Evolutionary conservation across 2,329 filamentous ascomycete species (phyloP).

Genomic region (Penicillium sp.): DNA sequence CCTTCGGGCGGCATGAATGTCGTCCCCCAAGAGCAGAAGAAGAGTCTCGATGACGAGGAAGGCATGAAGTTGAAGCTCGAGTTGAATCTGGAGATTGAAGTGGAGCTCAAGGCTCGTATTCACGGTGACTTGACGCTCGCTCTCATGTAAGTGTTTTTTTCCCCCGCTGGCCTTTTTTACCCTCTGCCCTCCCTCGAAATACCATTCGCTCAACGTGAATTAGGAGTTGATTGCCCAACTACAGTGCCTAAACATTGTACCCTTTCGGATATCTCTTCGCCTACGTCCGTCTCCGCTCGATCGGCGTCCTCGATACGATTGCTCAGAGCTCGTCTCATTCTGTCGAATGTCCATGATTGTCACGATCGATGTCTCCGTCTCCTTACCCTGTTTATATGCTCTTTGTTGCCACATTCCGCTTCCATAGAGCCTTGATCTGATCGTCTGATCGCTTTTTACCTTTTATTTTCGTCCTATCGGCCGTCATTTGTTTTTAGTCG

Average conservation of each 20-base stretch:
- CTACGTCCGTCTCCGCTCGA: background rate
- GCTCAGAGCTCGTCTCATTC: background rate
- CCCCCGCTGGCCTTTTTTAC: constrained; percentile 1
- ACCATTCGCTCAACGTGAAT: constrained; percentile 23
- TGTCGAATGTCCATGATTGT: constrained; percentile 14
- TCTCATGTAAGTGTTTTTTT: constrained; percentile 42
- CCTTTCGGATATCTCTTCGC: background rate
- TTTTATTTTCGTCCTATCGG: background rate
- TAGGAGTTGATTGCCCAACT: constrained; percentile 29
- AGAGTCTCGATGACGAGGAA: constrained; percentile 37
- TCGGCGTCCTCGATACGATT: background rate
- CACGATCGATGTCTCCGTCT: constrained; percentile 17
- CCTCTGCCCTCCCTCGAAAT: background rate
- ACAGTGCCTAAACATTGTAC: constrained; percentile 22
- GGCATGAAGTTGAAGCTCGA: constrained; percentile 60
- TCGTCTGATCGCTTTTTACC: background rate
- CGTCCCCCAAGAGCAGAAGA: constrained; percentile 30
- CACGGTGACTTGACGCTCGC: constrained; percentile 64
- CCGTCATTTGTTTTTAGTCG: background rate
- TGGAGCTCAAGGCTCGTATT: constrained; percentile 66
- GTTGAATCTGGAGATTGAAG: constrained; percentile 64
- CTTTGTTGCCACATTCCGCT: background rate
- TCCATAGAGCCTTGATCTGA: constrained; percentile 15
- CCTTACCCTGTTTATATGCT: background rate
- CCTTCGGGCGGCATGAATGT: constrained; percentile 31